A percentile compares a stretch with the other conserved stretches of the same genome.
phyloP scores from a whole-genome alignment of 164 flowering plant genomes.

The Umbilicus rupestris region DNA sequence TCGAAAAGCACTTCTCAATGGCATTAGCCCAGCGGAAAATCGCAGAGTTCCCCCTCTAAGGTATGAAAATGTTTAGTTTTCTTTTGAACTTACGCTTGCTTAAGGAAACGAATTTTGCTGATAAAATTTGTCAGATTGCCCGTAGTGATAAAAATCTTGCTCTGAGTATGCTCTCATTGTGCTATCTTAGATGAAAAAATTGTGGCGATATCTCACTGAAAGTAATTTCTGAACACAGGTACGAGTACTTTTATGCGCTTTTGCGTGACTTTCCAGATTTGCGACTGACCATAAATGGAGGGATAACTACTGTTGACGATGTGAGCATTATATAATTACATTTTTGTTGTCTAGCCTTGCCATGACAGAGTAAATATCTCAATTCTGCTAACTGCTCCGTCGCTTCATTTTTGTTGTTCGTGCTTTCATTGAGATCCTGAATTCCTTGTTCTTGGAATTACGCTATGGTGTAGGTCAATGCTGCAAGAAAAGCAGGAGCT shows the following conservation, averaged over 20 bases:
- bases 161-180: too few relatives aligned
- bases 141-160: too few relatives aligned
- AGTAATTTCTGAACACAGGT: constrained; percentile 34
- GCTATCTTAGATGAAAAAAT: too few relatives aligned
- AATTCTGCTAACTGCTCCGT: not conserved
- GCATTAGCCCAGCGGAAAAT: constrained; percentile 88
- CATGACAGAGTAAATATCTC: too few relatives aligned
- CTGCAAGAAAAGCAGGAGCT: constrained; percentile 66
- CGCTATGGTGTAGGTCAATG: constrained; percentile 35
- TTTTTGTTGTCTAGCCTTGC: too few relatives aligned
- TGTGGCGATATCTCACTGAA: not conserved
- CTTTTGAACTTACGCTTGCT: not conserved
- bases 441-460: not conserved
- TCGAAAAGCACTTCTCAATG: constrained; percentile 88
- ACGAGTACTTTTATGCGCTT: constrained; percentile 77
- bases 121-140: too few relatives aligned
- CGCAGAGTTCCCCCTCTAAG: constrained; percentile 83
- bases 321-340: constrained; percentile 24
- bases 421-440: not conserved
- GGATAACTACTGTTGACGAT: constrained; percentile 67
- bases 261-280: constrained; percentile 95
- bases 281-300: constrained; percentile 90
- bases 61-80: constrained; percentile 30
- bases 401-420: not conserved
- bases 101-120: too few relatives aligned